phyloP scores from a whole-genome alignment of 768 basidiomycete species.

The Termitomyces sp. region DNA sequence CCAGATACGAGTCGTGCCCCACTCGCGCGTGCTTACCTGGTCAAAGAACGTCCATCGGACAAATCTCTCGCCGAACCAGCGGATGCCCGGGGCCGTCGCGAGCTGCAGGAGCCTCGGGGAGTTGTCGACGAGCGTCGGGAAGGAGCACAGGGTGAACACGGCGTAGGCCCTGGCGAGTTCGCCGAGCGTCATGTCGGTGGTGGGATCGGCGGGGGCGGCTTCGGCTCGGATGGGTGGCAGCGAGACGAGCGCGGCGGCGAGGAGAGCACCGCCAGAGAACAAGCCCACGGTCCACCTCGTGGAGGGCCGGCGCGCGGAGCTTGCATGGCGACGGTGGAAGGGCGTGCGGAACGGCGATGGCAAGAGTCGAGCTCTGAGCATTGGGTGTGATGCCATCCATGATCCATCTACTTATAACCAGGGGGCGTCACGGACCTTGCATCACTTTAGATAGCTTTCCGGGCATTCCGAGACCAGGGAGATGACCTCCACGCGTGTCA shows the following conservation, averaged over 20 bases:
- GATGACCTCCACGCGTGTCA: no score
- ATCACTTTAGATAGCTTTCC: no score
- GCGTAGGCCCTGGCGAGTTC: constrained; percentile 66
- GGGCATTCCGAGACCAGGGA: no score
- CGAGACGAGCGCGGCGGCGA: constrained; percentile 11
- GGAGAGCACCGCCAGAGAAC: constrained; percentile 8
- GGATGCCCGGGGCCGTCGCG: constrained; percentile 51
- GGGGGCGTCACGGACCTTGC: no score
- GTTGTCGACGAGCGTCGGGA: constrained; percentile 70
- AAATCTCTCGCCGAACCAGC: constrained; percentile 56
- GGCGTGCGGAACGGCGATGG: no score
- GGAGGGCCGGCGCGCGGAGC: background rate
- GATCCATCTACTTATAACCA: no score
- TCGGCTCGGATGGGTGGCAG: constrained; percentile 13
- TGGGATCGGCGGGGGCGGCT: constrained; percentile 6
- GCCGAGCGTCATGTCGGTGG: constrained; percentile 21
- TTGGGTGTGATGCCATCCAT: no score
- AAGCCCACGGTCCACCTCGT: background rate
- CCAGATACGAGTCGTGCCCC: background rate
- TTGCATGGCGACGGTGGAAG: background rate
- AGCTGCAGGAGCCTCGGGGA: constrained; percentile 63
- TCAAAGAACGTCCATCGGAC: constrained; percentile 82
- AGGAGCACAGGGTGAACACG: constrained; percentile 78
- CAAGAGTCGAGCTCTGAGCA: no score
- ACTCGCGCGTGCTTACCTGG: constrained; percentile 44